Conservation (phyloP, 306 rosid species). For the Sophora flavescens region DNA sequence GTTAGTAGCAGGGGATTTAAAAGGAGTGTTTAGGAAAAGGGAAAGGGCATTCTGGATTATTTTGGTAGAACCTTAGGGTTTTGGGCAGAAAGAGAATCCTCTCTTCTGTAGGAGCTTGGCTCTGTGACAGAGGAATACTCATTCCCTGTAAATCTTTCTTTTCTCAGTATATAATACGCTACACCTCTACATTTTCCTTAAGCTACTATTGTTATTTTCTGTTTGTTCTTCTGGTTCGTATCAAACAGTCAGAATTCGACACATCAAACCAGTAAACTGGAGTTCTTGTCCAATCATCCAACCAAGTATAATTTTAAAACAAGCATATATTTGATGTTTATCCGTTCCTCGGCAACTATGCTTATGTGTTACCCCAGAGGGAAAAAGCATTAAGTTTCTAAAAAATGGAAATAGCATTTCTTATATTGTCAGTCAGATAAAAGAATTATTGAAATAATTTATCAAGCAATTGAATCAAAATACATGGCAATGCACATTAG, state of each 20-base stretch:
- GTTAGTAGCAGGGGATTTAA: too few species aligned
- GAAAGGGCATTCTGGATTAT: too few species aligned
- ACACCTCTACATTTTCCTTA: too few species aligned
- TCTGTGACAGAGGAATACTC: too few species aligned
- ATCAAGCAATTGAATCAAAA: slow-evolving; percentile 1
- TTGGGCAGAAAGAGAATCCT: too few species aligned
- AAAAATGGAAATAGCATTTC: neutral
- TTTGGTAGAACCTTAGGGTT: too few species aligned
- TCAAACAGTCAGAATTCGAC: slow-evolving; percentile 12
- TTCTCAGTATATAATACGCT: too few species aligned
- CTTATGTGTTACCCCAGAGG: neutral
- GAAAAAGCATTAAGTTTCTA: neutral
- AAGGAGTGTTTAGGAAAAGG: too few species aligned
- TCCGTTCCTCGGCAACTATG: neutral
- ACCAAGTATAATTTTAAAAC: neutral
- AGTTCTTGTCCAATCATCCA: slow-evolving; percentile 15
- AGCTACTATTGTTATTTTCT: too few species aligned
- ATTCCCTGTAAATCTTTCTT: too few species aligned
- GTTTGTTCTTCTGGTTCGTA: too few species aligned
- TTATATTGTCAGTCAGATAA: neutral
- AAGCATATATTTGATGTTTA: neutral
- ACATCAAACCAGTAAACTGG: slow-evolving; percentile 1
- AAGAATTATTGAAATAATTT: neutral
- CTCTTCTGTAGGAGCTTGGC: too few species aligned
- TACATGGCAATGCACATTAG: slow-evolving; percentile 8